Evolutionary conservation across 352 stramenopile genomes (phyloP), one percentile per base, ranked within the genome.

Genomic region (Globisporangium recalcitrans): DNA sequence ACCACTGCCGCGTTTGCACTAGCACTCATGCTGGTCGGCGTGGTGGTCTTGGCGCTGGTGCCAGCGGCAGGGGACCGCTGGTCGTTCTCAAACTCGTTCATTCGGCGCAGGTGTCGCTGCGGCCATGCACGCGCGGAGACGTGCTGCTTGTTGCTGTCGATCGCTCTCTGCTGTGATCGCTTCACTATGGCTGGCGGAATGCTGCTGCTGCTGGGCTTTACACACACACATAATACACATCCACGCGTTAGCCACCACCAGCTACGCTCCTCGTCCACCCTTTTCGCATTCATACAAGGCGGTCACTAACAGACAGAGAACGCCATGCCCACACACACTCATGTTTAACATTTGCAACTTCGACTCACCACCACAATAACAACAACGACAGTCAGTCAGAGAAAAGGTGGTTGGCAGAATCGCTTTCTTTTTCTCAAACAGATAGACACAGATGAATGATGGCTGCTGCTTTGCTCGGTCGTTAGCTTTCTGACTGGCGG

Each of bases 81-180:
- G 22, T 70, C 62, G 29, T 40, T 52, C 47, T 58, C 52, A 48
- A 73, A 72, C 49, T 52, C 71, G 67, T 62, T 75, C 65, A 73
- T 76, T 52, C n/a, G 19, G 40, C 52, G 24, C 26, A 22, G 36
- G 59, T 24, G 31, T 53, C 5, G 32, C 19, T 38, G 27, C 52
- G 53, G 21, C 29, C 49, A 34, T 32, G 19, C 26, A 40, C 36
- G 31, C 32, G 55, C 22, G 51, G 38, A 29, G 55, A 52, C 19
- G 40, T 22, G 38, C 10, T 16, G 44, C 3, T 8, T 13, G 44
- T 38, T 38, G 32, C 2, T 38, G 32, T n/a, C n/a, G 11, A 16
- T 38, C 32, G 32, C 10, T 38, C 10, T 11, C 32, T 4, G 32
- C 11, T n/a, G n/a, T n/a, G 32, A 3, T 11, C 11, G 13, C 32